A percentile compares a stretch with the other conserved stretches of the same genome.
These are phyloP conservation scores for Vickermania ingenoplastis DNA, from an alignment of 208 protist species.

Conservation along the genomic window DNA sequence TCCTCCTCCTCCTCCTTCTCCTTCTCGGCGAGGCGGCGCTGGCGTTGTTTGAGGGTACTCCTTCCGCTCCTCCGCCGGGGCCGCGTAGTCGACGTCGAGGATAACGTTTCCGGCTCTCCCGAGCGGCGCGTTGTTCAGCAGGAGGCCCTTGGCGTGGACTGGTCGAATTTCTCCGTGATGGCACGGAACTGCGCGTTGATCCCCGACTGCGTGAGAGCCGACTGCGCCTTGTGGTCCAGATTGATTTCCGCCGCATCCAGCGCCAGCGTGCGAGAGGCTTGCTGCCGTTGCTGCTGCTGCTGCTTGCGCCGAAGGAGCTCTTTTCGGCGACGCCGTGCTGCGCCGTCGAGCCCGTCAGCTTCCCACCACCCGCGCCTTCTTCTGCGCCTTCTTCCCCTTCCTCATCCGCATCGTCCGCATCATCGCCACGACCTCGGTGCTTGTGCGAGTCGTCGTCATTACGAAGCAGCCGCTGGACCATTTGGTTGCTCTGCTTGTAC, in stretches of 20 bases:
- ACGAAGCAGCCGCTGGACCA: conserved; percentile 77
- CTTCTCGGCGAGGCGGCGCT: too few species aligned
- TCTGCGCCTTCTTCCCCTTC: conserved; percentile 16
- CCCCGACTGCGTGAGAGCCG: conserved; percentile 54
- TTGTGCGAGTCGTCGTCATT: conserved; percentile 47
- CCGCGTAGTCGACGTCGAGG: conserved; percentile 81
- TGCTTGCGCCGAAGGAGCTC: conserved; percentile 1
- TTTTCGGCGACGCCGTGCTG: not conserved
- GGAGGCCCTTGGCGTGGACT: conserved; percentile 80
- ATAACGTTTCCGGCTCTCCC: conserved; percentile 72
- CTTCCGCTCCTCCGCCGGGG: conserved; percentile 10
- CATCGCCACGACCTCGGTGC: conserved; percentile 8
- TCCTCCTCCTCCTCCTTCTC: not conserved
- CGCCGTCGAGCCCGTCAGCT: conserved; percentile 1
- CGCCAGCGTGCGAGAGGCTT: conserved; percentile 66
- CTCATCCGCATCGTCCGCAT: conserved; percentile 13
- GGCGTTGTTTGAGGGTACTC: too few species aligned
- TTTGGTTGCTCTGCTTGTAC: conserved; percentile 73
- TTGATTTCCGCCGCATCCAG: conserved; percentile 75
- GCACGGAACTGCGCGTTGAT: conserved; percentile 82
- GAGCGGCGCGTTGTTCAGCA: conserved; percentile 79
- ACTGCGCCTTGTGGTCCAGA: conserved; percentile 55
- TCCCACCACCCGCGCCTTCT: too few species aligned
- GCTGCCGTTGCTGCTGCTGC: too few species aligned
- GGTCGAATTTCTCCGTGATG: conserved; percentile 85